phyloP scores from a whole-genome alignment of 371 early-diverging fungal species.

The Mortierella sp. region DNA sequence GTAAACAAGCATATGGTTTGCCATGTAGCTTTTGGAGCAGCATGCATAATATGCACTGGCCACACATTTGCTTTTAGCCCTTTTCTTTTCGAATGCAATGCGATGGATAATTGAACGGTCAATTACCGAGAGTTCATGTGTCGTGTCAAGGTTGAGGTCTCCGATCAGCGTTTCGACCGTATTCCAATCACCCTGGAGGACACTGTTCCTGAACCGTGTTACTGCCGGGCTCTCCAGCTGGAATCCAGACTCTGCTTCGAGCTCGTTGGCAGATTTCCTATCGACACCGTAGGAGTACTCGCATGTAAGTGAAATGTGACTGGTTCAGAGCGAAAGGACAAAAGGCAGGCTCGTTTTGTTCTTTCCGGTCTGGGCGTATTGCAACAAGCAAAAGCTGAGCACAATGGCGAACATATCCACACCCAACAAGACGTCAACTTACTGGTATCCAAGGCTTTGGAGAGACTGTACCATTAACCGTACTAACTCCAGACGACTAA shows the following conservation, averaged over 20 bases:
- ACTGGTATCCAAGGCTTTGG: slow-evolving; percentile 87
- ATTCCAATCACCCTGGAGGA: slow-evolving; percentile 43
- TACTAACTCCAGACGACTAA: slow-evolving; percentile 75
- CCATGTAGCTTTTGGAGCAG: neutral
- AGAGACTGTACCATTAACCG: slow-evolving; percentile 89
- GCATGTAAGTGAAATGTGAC: neutral
- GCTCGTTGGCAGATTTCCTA: slow-evolving; percentile 42
- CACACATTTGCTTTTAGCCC: neutral
- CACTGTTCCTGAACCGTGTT: slow-evolving; percentile 48
- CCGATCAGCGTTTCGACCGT: slow-evolving; percentile 36
- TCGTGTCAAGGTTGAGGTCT: slow-evolving; percentile 38
- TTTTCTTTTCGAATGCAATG: neutral
- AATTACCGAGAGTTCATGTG: slow-evolving; percentile 38
- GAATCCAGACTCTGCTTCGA: slow-evolving; percentile 51
- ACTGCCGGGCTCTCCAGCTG: slow-evolving; percentile 48
- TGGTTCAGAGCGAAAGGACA: neutral
- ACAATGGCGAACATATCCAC: neutral
- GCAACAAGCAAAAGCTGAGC: neutral
- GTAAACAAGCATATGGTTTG: neutral
- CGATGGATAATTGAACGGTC: neutral
- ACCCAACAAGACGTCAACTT: slow-evolving; percentile 28
- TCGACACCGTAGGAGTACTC: neutral
- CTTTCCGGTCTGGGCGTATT: neutral
- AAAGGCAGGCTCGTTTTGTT: neutral
- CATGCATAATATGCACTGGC: neutral